These are phyloP conservation scores for Cylindrotheca closterium DNA, from an alignment of 108 stramenopile genomes.

Conservation along the genomic window DNA sequence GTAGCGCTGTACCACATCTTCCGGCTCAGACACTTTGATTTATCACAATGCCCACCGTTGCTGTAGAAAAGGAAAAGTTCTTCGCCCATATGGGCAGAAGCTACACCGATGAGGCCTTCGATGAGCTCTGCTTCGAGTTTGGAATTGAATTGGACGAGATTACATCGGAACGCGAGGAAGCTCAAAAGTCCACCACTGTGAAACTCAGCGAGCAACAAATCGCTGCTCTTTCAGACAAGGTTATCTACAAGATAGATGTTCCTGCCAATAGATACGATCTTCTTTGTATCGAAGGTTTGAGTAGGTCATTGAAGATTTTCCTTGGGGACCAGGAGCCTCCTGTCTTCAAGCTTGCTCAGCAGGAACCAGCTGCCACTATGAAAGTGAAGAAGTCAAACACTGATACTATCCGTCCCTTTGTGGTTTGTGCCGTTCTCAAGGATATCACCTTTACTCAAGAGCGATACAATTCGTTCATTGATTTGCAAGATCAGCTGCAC, in stretches of 20 bases:
- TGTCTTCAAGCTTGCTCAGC: constrained; percentile 39
- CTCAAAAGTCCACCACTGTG: constrained; percentile 66
- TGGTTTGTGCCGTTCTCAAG: constrained; percentile 96
- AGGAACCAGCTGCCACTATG: constrained; percentile 41
- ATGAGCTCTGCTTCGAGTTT: constrained; percentile 99
- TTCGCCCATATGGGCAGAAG: constrained; percentile 88
- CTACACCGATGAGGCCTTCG: constrained; percentile 98
- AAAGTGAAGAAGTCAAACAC: constrained; percentile 84
- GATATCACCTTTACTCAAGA: constrained; percentile 86
- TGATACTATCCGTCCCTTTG: constrained; percentile 91
- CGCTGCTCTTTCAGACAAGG: constrained; percentile 51
- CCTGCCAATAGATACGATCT: constrained; percentile 99
- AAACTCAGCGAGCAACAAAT: constrained; percentile 60
- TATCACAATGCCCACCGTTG: constrained; percentile 91
- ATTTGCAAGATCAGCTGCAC: constrained; percentile 99
- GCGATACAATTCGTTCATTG: constrained; percentile 97
- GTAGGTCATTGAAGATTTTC: constrained; percentile 91
- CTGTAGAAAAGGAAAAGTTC: constrained; percentile 85
- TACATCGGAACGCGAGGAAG: constrained; percentile 90
- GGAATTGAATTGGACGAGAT: constrained; percentile 99
- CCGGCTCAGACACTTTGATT: not conserved
- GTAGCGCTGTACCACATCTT: too few species aligned
- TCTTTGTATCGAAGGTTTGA: constrained; percentile 96
- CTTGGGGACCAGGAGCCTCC: constrained; percentile 87
- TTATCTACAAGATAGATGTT: constrained; percentile 98